Percentiles rank a stretch among this genome's conserved stretches.
Conservation (phyloP, 352 stramenopile genomes). For the Pythium diclinum region DNA sequence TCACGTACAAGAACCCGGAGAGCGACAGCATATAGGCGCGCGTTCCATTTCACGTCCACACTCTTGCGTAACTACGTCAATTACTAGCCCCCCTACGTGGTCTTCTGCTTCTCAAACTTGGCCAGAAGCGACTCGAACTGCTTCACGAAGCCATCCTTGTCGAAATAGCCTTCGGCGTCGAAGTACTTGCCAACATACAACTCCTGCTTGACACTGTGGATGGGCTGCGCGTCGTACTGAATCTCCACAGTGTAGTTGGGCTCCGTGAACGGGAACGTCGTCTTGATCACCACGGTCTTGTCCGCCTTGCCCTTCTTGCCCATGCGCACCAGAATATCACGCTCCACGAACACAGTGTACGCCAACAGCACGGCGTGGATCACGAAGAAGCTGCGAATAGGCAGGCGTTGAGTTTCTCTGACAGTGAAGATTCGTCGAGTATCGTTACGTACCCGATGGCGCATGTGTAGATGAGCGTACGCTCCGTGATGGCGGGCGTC, state of each 20-base stretch:
- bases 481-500: slow-evolving; percentile 52
- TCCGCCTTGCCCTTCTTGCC: slow-evolving; percentile 43
- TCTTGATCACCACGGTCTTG: slow-evolving; percentile 56
- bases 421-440: not conserved
- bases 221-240: slow-evolving; percentile 20
- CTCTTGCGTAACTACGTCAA: slow-evolving; percentile 20
- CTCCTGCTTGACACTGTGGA: slow-evolving; percentile 41
- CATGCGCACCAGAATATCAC: slow-evolving; percentile 73
- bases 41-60: slow-evolving; percentile 15
- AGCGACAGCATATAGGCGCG: slow-evolving; percentile 55
- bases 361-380: slow-evolving; percentile 70
- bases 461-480: slow-evolving; percentile 65
- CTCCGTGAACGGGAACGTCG: slow-evolving; percentile 65
- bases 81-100: slow-evolving; percentile 46
- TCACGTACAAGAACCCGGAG: slow-evolving; percentile 95
- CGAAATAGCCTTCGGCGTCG: slow-evolving; percentile 83
- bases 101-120: slow-evolving; percentile 71
- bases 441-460: slow-evolving; percentile 46
- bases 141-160: slow-evolving; percentile 72
- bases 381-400: slow-evolving; percentile 64
- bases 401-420: not conserved
- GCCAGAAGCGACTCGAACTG: slow-evolving; percentile 56
- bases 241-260: slow-evolving; percentile 72
- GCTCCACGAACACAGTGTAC: slow-evolving; percentile 73
- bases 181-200: slow-evolving; percentile 86